Percentiles rank a stretch among this genome's conserved stretches.
Evolutionary conservation across 257 asterid species (phyloP).

Genomic region (Ehretia macrophylla): DNA sequence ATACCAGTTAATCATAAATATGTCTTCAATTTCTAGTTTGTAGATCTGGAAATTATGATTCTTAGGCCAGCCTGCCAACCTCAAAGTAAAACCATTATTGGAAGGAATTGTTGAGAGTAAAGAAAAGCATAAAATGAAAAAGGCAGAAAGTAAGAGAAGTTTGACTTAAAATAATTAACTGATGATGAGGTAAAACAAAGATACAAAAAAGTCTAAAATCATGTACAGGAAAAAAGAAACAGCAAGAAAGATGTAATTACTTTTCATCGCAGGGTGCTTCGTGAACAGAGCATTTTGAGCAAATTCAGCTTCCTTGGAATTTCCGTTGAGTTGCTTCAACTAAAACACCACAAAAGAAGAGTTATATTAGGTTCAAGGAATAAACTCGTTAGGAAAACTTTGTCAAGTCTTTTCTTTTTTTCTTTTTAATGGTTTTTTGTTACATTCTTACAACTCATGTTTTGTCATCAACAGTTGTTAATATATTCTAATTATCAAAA

Average conservation of each 20-base stretch:
- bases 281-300: slow-evolving; percentile 63
- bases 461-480: no score
- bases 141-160: neutral
- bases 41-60: slow-evolving; percentile 66
- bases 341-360: slow-evolving; percentile 23
- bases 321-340: slow-evolving; percentile 49
- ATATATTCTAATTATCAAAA: no score
- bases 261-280: slow-evolving; percentile 79
- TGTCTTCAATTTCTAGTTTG: slow-evolving; percentile 62
- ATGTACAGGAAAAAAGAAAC: neutral
- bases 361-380: neutral
- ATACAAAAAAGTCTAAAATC: neutral
- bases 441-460: no score
- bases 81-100: neutral
- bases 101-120: neutral
- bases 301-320: slow-evolving; percentile 52
- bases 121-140: neutral
- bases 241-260: slow-evolving; percentile 32
- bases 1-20: slow-evolving; percentile 84
- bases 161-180: neutral
- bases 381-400: neutral
- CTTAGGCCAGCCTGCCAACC: slow-evolving; percentile 79
- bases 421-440: no score
- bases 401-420: no score
- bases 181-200: neutral